These are phyloP conservation scores for Syncephalastrum racemosum DNA, from an alignment of 371 early-diverging fungal species.

Conservation along the genomic window DNA sequence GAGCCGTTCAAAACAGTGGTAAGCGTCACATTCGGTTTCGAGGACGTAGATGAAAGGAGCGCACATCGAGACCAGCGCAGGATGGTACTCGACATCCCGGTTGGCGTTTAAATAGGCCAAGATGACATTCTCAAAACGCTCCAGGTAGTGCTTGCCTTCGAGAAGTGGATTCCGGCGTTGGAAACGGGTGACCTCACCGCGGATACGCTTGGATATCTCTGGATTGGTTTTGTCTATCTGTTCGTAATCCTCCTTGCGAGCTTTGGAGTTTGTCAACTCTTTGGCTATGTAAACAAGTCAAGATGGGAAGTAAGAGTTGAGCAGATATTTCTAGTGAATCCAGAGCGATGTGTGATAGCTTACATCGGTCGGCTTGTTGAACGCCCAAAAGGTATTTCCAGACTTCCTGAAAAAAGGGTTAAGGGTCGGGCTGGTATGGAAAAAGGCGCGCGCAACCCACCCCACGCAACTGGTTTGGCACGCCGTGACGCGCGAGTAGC, in stretches of 20 bases:
- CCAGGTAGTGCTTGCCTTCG: constrained; percentile 29
- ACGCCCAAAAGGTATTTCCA: constrained; percentile 92
- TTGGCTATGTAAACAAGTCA: constrained; percentile 53
- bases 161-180: constrained; percentile 49
- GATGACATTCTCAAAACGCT: constrained; percentile 79
- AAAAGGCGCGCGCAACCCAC: constrained; percentile 47
- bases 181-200: constrained; percentile 85
- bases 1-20: constrained; percentile 77
- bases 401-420: constrained; percentile 62
- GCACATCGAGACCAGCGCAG: constrained; percentile 76
- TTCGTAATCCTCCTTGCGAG: constrained; percentile 71
- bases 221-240: constrained; percentile 74
- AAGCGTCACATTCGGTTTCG: constrained; percentile 78
- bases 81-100: constrained; percentile 74
- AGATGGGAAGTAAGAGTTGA: background rate
- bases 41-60: constrained; percentile 83
- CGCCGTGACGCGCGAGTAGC: constrained; percentile 81
- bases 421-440: constrained; percentile 2
- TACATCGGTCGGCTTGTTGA: constrained; percentile 84
- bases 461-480: constrained; percentile 82
- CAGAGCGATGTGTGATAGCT: too few relatives aligned
- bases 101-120: constrained; percentile 80
- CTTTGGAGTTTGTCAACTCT: constrained; percentile 69
- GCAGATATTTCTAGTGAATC: too few relatives aligned
- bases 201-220: constrained; percentile 80